Evolutionary conservation across 805 yeast species (phyloP), one percentile per base, ranked within the genome.

Genomic region (Wickerhamomyces pijperi): DNA sequence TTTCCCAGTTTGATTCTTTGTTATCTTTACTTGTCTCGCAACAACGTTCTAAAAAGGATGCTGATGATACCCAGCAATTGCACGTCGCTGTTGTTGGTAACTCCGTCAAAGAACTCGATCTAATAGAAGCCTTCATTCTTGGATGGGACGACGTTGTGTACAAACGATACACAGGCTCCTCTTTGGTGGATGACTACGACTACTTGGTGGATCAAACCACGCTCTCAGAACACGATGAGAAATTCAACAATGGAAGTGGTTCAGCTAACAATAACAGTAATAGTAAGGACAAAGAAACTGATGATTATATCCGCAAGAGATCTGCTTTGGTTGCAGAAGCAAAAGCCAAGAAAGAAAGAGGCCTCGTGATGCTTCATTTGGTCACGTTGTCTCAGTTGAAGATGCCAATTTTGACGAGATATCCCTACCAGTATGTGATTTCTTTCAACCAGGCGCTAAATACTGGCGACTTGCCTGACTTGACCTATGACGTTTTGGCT

Each of bases 61-160:
- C 9, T 25, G 29, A 25, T 11, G 5, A 13, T 7, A 25, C 5
- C n/a, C 7, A 25, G 29, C 9, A 25, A 14, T 59, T 42, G 19
- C 55, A 64, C 13, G 47, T 70, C 3, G 53, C 67, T 5, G 64
- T 82, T 11, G 70, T 78, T 3, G 80, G 86, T 0, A 68, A 72
- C 29, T 72, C 67, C 48, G 67, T 78, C 18, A 78, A 80, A 51
- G 92, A 82, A 51, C 55, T 82, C 44, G 94, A 87, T 52, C 60
- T 87, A 35, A 66, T 87, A 6, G 97, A 87, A 56, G 82, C 88
- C 0, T 65, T 81, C 35, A 52, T 86, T 13, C 63, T 82, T n/a
- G 96, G 95, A 2, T 76, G 83, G 49, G 34, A 35, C 25, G 64
- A 64, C 29, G 58, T 84, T 31, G 68, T 70, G 44, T 81, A 82